Percentiles rank a stretch among this genome's conserved stretches.
These are phyloP conservation scores for Coriolopsis trogii DNA, from an alignment of 1,284 basidiomycete species.

Conservation along the genomic window DNA sequence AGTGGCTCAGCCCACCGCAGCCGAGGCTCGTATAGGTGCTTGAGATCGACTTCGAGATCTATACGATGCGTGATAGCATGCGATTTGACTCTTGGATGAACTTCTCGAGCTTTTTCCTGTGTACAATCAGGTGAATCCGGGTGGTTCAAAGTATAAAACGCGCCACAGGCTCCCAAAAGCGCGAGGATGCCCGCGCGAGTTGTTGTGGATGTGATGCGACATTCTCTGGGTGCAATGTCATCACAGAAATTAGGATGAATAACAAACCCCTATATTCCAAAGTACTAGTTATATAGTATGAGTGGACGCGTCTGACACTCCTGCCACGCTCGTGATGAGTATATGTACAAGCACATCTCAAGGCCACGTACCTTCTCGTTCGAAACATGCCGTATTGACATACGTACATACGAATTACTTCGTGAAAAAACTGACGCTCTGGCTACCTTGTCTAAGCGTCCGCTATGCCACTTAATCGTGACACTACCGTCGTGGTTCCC, in stretches of 20 bases:
- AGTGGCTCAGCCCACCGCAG: no score
- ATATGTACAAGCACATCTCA: background rate
- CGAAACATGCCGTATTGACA: no score
- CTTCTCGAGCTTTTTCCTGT: background rate
- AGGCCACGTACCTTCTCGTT: background rate
- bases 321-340: background rate
- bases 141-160: no score
- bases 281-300: background rate
- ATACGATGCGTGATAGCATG: no score
- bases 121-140: no score
- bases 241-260: background rate
- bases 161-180: no score
- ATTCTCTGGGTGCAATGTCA: background rate
- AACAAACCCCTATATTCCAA: background rate
- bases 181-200: no score
- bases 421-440: background rate
- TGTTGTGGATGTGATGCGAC: no score
- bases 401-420: background rate
- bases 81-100: background rate
- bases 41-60: no score
- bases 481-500: conserved; percentile 81
- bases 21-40: no score
- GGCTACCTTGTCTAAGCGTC: conserved; percentile 42
- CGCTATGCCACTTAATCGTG: conserved; percentile 52
- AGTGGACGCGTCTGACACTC: no score